Percentiles rank a stretch among this genome's conserved stretches.
These are phyloP conservation scores for Blastobotrys proliferans DNA, from an alignment of 1,139 yeast genomes.

Conservation along the genomic window DNA sequence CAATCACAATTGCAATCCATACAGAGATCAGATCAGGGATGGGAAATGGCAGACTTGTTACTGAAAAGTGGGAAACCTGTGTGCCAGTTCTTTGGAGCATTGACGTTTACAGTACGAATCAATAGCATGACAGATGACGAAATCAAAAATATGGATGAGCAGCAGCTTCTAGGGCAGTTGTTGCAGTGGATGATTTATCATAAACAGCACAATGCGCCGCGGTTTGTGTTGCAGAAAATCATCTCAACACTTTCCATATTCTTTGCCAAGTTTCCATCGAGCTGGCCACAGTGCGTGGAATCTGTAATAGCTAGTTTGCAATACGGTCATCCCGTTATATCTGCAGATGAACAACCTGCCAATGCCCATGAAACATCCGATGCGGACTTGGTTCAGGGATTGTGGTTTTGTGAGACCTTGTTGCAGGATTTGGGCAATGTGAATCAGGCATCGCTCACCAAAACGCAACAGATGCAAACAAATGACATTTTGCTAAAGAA, in stretches of 20 bases:
- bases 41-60: conserved; percentile 45
- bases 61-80: conserved; percentile 38
- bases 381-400: conserved; percentile 15
- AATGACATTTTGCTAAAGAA: conserved; percentile 15
- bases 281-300: conserved; percentile 31
- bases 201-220: conserved; percentile 17
- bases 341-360: neutral
- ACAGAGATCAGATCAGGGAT: conserved; percentile 49
- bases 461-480: conserved; percentile 11
- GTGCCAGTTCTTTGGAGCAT: conserved; percentile 60
- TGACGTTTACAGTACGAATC: conserved; percentile 51
- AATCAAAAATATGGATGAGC: conserved; percentile 12
- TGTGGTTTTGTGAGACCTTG: conserved; percentile 28
- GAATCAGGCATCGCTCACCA: conserved; percentile 13
- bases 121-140: conserved; percentile 28
- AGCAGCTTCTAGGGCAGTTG: conserved; percentile 26
- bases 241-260: conserved; percentile 31
- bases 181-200: conserved; percentile 27
- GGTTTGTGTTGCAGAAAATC: conserved; percentile 35
- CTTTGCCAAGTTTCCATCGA: conserved; percentile 31
- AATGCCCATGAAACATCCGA: neutral
- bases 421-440: conserved; percentile 25
- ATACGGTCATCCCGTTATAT: conserved; percentile 7
- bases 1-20: conserved; percentile 47
- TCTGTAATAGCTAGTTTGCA: conserved; percentile 17